phyloP scores from a whole-genome alignment of 768 basidiomycete species.

The Mrakia gelida region DNA sequence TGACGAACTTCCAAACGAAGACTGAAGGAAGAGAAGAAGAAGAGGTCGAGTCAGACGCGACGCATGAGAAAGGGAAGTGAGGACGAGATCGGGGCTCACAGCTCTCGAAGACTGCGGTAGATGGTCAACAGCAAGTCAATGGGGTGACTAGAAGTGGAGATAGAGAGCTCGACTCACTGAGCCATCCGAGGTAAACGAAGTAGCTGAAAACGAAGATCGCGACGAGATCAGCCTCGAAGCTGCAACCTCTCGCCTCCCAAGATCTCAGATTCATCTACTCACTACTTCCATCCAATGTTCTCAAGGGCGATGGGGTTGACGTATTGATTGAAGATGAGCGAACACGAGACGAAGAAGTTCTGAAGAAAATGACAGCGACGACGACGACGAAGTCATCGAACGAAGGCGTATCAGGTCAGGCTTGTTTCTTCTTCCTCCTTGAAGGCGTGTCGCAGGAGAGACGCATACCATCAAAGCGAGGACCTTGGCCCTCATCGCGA shows the following conservation, averaged over 20 bases:
- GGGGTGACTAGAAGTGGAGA: no score
- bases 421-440: no score
- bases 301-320: constrained; percentile 75
- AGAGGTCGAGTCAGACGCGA: constrained; percentile 55
- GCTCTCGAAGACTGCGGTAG: background rate
- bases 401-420: no score
- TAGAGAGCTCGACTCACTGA: background rate
- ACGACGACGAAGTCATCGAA: no score
- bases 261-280: constrained; percentile 7
- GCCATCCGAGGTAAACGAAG: background rate
- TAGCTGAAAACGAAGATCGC: background rate
- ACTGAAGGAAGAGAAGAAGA: constrained; percentile 69
- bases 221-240: background rate
- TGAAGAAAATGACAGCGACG: background rate
- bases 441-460: no score
- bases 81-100: background rate
- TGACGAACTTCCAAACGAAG: constrained; percentile 39
- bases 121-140: background rate
- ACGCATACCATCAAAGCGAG: constrained; percentile 1
- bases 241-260: constrained; percentile 9
- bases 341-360: constrained; percentile 55
- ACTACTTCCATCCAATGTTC: constrained; percentile 51
- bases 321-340: constrained; percentile 69
- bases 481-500: background rate
- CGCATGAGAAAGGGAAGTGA: background rate